A percentile compares a stretch with the other conserved stretches of the same genome.
phyloP scores from a whole-genome alignment of 768 basidiomycete genomes.

The Lanmaoa pseudosensibilis region DNA sequence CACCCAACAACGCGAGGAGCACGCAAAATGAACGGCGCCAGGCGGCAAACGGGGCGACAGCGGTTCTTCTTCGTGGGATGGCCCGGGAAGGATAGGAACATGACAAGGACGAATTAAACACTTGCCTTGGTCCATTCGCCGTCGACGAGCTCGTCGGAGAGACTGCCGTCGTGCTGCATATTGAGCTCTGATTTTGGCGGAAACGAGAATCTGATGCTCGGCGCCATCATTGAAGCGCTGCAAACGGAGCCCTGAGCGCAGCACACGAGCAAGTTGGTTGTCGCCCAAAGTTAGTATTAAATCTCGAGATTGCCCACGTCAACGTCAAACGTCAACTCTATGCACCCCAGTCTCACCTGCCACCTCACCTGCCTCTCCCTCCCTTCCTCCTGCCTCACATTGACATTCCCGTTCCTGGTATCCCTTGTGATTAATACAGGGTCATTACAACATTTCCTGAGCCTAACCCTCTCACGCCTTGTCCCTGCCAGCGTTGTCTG shows the following conservation, averaged over 20 bases:
- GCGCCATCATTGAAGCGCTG: not conserved
- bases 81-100: not conserved
- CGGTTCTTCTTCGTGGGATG: constrained; percentile 13
- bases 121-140: constrained; percentile 29
- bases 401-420: not conserved
- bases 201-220: not conserved
- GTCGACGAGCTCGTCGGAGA: constrained; percentile 12
- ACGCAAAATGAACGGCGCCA: constrained; percentile 1
- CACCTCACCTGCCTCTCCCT: no score
- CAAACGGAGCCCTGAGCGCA: no score
- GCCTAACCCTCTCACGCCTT: not conserved
- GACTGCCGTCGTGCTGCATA: not conserved
- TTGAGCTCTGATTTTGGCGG: not conserved
- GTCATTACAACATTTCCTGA: not conserved
- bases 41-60: not conserved
- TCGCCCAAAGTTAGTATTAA: not conserved
- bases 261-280: not conserved
- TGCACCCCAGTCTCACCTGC: not conserved
- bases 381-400: no score
- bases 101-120: not conserved
- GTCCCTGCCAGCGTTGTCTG: not conserved
- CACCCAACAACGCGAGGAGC: not conserved
- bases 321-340: constrained; percentile 10
- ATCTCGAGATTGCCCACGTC: constrained; percentile 5
- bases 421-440: not conserved